Percentiles rank a stretch among this genome's conserved stretches.
Conservation (phyloP, 805 yeast species). For the Priceomyces carsonii region DNA sequence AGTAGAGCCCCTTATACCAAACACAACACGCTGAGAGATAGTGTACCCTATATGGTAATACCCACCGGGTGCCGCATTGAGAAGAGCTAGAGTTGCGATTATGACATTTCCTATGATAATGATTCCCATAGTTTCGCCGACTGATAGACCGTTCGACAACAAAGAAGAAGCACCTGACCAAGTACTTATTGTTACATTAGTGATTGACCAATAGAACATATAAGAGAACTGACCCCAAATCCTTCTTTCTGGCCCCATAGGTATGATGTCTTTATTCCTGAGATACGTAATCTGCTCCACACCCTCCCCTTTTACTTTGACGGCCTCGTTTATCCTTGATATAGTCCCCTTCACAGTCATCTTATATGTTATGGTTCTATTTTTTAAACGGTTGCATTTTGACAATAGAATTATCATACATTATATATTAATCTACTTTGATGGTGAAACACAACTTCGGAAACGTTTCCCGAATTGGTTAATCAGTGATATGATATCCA, state of each 20-base stretch:
- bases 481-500: too few species aligned
- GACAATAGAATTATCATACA: too few species aligned
- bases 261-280: conserved; percentile 43
- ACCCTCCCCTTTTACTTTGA: conserved; percentile 8
- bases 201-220: conserved; percentile 45
- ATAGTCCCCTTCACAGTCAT: too few species aligned
- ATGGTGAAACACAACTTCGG: too few species aligned
- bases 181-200: conserved; percentile 41
- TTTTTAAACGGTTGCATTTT: too few species aligned
- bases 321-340: neutral
- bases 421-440: too few species aligned
- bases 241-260: conserved; percentile 45
- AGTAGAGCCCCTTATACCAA: conserved; percentile 48
- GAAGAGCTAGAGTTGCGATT: conserved; percentile 43
- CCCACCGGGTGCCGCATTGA: conserved; percentile 49
- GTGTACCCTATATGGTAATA: conserved; percentile 54
- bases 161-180: conserved; percentile 49
- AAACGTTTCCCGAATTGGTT: too few species aligned
- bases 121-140: conserved; percentile 47
- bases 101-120: conserved; percentile 48
- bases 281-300: conserved; percentile 13
- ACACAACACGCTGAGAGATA: conserved; percentile 42
- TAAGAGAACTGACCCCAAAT: conserved; percentile 48
- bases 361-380: too few species aligned
- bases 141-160: conserved; percentile 44